These are phyloP conservation scores for Domatiomyces globalis DNA, from an alignment of 2,329 filamentous ascomycete species.

Conservation along the genomic window DNA sequence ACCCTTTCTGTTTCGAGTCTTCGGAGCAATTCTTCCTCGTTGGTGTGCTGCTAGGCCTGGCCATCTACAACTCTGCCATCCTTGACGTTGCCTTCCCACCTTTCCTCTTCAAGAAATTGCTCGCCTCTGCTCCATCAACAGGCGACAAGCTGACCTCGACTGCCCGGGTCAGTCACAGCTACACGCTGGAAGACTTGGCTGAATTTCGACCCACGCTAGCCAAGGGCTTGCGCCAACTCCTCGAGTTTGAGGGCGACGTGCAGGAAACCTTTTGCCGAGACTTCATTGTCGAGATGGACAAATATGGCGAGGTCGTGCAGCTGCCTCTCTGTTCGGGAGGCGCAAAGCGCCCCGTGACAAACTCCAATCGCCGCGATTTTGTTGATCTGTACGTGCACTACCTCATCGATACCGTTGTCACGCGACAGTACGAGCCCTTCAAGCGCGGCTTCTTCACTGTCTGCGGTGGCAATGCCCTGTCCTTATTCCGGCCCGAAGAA, in stretches of 20 bases:
- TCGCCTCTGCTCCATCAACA: constrained; percentile 53
- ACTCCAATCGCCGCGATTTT: constrained; percentile 68
- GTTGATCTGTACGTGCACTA: constrained; percentile 74
- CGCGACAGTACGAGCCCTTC: constrained; percentile 81
- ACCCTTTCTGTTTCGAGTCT: constrained; percentile 75
- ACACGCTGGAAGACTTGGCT: constrained; percentile 66
- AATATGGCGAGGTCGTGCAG: constrained; percentile 54
- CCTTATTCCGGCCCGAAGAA: constrained; percentile 77
- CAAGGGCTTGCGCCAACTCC: constrained; percentile 56
- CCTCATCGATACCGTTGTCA: constrained; percentile 61
- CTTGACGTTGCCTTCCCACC: constrained; percentile 76
- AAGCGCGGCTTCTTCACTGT: constrained; percentile 88
- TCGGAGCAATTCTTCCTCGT: constrained; percentile 87
- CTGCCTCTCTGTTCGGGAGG: constrained; percentile 63
- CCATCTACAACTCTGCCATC: constrained; percentile 91
- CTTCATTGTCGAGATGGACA: constrained; percentile 64
- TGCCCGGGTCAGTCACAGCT: constrained; percentile 47
- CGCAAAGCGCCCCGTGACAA: constrained; percentile 64
- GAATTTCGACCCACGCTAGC: constrained; percentile 68
- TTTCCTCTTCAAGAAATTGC: constrained; percentile 76
- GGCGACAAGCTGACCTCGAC: constrained; percentile 43
- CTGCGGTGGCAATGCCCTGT: constrained; percentile 74
- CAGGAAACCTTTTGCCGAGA: constrained; percentile 66
- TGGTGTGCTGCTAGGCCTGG: constrained; percentile 72
- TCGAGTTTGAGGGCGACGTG: constrained; percentile 76